Base-by-base conservation (phyloP, 2,329 filamentous ascomycete species). In the Fusarium tuaranense region DNA sequence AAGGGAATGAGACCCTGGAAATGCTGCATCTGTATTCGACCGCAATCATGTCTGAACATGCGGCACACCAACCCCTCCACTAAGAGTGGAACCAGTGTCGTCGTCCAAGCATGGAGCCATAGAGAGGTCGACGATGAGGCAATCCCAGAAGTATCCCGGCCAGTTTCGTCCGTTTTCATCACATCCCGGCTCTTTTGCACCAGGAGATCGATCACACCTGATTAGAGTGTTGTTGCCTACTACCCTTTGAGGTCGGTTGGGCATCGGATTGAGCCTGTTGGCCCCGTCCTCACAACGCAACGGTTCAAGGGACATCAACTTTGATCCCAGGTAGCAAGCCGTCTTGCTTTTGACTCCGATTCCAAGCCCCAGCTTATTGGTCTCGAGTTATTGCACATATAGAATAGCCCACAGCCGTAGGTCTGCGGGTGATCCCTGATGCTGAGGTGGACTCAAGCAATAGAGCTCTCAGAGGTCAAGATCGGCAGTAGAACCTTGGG, bases 1-100 rank as follows among this genome's bases (percentile, higher is more conserved):
- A 70, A 48, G 51, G 69, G 69, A 76, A 61, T 55, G 65, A 73
- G 69, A 71, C 74, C 71, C 71, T 75, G 65, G 68, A 73, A 64
- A 55, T 60, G 73, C 66, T 77, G 69, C 70, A 72, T 72, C 62
- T 74, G 68, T 72, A 78, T 68, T 76, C 51, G 66, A 75, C 65
- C 70, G 67, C 62, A 76, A 72, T 70, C 69, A 73, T 74, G 66
- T 76, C 71, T 75, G 69, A 67, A 69, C 69, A 75, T 75, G 73
- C 74, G 59, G 69, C 73, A 78, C 70, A 68, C 70, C 64, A 75
- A 70, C 69, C 75, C 72, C 77, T 78, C 77, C 77, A 79, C 76
- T 75, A 72, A 32, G 63, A 70, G 77, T 78, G 77, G 77, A 76
- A 79, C 77, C 73, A 64, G 63, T 72, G 71, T 62, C 68, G 60